Evolutionary conservation across 352 stramenopile species (phyloP).

Genomic region (Elongisporangium senticosum): DNA sequence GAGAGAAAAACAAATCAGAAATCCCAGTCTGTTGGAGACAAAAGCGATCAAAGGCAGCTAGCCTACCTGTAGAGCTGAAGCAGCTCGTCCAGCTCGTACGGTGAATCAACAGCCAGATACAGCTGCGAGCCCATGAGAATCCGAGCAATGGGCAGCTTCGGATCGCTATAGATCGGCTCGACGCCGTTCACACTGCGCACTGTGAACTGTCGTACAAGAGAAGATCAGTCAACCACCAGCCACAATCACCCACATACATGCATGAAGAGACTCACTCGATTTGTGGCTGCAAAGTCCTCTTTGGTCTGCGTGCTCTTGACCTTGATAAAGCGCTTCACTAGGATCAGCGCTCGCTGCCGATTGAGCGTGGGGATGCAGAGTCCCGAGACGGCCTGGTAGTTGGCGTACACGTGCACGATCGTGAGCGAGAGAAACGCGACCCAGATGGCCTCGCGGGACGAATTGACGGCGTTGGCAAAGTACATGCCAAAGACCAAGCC

Average conservation of each 20-base stretch:
- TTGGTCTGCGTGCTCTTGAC: slow-evolving; percentile 4
- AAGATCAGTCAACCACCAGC: too few relatives aligned
- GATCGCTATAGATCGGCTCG: slow-evolving; percentile 52
- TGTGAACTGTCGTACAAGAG: slow-evolving; percentile 24
- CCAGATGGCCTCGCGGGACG: slow-evolving; percentile 71
- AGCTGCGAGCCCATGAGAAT: slow-evolving; percentile 65
- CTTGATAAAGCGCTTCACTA: slow-evolving; percentile 47
- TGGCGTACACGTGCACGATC: slow-evolving; percentile 91
- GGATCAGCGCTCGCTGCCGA: slow-evolving; percentile 38
- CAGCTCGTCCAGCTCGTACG: slow-evolving; percentile 35
- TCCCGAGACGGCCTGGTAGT: slow-evolving; percentile 88
- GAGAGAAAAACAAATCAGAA: background rate
- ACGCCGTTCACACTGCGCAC: slow-evolving; percentile 57
- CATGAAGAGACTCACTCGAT: slow-evolving; percentile 22
- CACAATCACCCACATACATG: too few relatives aligned
- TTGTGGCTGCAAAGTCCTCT: slow-evolving; percentile 19
- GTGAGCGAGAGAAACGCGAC: slow-evolving; percentile 91
- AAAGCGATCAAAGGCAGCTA: background rate
- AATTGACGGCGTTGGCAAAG: slow-evolving; percentile 71
- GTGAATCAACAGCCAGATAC: slow-evolving; percentile 25
- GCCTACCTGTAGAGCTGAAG: slow-evolving; percentile 48
- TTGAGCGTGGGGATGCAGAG: slow-evolving; percentile 91
- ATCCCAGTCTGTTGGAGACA: background rate
- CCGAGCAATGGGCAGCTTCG: slow-evolving; percentile 30
- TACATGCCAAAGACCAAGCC: slow-evolving; percentile 89